phyloP scores from a whole-genome alignment of 2,329 filamentous ascomycete genomes.

The Neonectria faginata region DNA sequence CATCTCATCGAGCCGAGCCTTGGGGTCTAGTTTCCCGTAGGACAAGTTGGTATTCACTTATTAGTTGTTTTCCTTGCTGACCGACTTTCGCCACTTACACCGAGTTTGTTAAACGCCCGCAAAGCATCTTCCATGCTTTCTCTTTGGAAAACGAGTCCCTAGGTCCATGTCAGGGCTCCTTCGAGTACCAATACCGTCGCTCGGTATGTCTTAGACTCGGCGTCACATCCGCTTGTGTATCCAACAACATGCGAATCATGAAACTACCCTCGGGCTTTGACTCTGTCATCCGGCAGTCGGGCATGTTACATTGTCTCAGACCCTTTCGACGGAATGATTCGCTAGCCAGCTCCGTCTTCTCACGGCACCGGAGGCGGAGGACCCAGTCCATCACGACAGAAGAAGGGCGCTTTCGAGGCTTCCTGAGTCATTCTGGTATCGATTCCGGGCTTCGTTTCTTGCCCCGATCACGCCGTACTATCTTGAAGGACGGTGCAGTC shows the following conservation, averaged over 20 bases:
- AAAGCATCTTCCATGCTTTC: not conserved
- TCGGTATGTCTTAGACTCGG: slow-evolving; percentile 37
- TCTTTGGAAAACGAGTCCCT: not conserved
- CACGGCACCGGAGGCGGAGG: slow-evolving; percentile 34
- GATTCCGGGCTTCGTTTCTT: not conserved
- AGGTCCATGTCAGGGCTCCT: slow-evolving; percentile 16
- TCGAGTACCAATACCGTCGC: slow-evolving; percentile 32
- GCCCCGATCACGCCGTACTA: not conserved
- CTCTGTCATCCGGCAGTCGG: slow-evolving; percentile 17
- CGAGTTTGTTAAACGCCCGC: not conserved
- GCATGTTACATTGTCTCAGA: slow-evolving; percentile 38
- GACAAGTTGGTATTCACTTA: not conserved
- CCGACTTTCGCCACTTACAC: slow-evolving; percentile 4
- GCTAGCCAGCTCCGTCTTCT: slow-evolving; percentile 33
- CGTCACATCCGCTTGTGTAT: slow-evolving; percentile 40
- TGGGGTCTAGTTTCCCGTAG: not conserved
- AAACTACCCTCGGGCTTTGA: slow-evolving; percentile 32
- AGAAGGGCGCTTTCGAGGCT: slow-evolving; percentile 11
- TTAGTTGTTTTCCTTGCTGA: not conserved
- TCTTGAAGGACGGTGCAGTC: slow-evolving; percentile 20
- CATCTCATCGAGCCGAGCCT: not conserved
- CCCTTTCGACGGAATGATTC: slow-evolving; percentile 38
- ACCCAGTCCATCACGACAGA: not conserved
- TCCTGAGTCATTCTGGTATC: slow-evolving; percentile 8
- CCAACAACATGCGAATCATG: slow-evolving; percentile 41